Conservation (phyloP, 768 basidiomycete genomes). For the Arthromyces matolae region DNA sequence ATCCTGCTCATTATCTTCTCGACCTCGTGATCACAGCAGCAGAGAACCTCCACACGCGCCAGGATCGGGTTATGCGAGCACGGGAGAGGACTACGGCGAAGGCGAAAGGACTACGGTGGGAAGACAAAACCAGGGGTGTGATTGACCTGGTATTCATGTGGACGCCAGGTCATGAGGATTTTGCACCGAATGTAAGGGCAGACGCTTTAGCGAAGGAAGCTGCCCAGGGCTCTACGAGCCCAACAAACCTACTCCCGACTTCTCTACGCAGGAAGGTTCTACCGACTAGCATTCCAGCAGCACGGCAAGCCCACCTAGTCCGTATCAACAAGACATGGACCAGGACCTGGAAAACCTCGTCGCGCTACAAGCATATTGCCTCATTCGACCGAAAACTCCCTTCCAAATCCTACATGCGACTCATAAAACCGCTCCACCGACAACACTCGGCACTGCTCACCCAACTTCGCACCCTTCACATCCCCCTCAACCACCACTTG, state of each 20-base stretch:
- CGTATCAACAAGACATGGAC: background rate
- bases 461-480: slow-evolving; percentile 31
- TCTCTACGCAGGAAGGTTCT: slow-evolving; percentile 4
- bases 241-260: background rate
- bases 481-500: slow-evolving; percentile 28
- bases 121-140: background rate
- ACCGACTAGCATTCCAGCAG: slow-evolving; percentile 13
- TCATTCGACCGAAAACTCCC: slow-evolving; percentile 9
- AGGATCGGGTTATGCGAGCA: background rate
- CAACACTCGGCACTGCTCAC: slow-evolving; percentile 17
- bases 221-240: slow-evolving; percentile 3
- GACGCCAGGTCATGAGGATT: slow-evolving; percentile 7
- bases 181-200: slow-evolving; percentile 7
- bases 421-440: background rate
- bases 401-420: slow-evolving; percentile 5
- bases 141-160: slow-evolving; percentile 2
- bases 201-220: slow-evolving; percentile 8
- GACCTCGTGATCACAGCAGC: background rate
- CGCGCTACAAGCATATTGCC: background rate
- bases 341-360: slow-evolving; percentile 5
- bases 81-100: background rate
- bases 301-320: background rate
- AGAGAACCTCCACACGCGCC: slow-evolving; percentile 2
- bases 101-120: background rate
- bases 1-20: slow-evolving; percentile 9